phyloP scores from a whole-genome alignment of 2,329 filamentous ascomycete species.

The Gnomoniopsis sp. region DNA sequence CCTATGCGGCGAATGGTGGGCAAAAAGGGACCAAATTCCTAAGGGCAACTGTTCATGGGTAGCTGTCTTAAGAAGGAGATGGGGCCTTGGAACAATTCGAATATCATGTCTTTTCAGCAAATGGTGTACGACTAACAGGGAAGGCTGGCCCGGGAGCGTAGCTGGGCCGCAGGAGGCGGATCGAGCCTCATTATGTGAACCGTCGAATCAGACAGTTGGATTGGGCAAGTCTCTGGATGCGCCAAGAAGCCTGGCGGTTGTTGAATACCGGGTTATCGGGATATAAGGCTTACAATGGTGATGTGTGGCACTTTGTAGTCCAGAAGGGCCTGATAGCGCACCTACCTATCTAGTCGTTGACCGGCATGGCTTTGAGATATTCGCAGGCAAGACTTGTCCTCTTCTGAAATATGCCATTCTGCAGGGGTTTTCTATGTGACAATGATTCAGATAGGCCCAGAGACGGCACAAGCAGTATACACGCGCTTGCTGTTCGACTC shows the following conservation, averaged over 20 bases:
- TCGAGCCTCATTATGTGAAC: background rate
- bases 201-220: background rate
- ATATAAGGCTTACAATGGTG: background rate
- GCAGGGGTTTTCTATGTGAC: too few relatives aligned
- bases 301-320: background rate
- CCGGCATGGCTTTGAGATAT: too few relatives aligned
- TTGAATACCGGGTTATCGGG: background rate
- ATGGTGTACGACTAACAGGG: background rate
- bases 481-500: background rate
- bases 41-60: background rate
- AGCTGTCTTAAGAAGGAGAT: background rate
- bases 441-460: too few relatives aligned
- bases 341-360: too few relatives aligned
- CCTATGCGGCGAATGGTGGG: background rate
- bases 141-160: background rate
- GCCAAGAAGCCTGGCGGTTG: background rate
- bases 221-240: background rate
- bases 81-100: background rate
- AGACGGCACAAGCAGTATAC: background rate
- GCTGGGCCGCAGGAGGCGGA: background rate
- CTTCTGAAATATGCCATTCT: too few relatives aligned
- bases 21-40: background rate
- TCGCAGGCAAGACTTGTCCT: too few relatives aligned
- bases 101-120: conserved; percentile 1
- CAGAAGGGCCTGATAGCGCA: background rate